These are phyloP conservation scores for Lodderomyces jiufengensis DNA, from an alignment of 1,139 yeast genomes.

Conservation along the genomic window DNA sequence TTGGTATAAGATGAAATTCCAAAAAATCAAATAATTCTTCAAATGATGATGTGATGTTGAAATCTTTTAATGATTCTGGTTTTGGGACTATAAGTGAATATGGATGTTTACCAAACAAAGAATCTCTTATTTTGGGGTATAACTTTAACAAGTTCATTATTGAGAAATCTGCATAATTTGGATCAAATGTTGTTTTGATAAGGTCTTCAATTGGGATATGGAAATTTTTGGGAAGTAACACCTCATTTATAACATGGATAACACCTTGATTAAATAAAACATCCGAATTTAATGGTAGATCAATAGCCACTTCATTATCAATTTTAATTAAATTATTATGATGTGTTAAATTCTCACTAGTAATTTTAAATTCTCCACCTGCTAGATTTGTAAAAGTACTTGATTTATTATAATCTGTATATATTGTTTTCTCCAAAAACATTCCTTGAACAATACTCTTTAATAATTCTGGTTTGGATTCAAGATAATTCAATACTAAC, in stretches of 20 bases:
- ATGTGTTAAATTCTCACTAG: conserved; percentile 22
- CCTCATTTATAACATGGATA: conserved; percentile 61
- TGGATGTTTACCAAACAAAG: conserved; percentile 20
- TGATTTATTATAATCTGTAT: conserved; percentile 52
- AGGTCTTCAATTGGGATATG: conserved; percentile 56
- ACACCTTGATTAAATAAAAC: conserved; percentile 82
- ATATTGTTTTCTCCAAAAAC: conserved; percentile 61
- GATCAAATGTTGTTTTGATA: conserved; percentile 43
- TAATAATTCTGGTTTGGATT: conserved; percentile 49
- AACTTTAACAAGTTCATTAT: conserved; percentile 47
- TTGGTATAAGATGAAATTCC: conserved; percentile 67
- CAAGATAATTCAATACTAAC: conserved; percentile 57
- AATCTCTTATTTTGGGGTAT: conserved; percentile 26
- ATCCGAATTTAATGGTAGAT: conserved; percentile 52
- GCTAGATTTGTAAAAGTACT: conserved; percentile 21
- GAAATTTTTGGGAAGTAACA: conserved; percentile 57
- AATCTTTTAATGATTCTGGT: conserved; percentile 49
- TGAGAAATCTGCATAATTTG: conserved; percentile 37
- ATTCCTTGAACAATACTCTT: conserved; percentile 51
- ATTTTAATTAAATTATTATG: conserved; percentile 20
- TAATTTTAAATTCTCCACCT: conserved; percentile 31
- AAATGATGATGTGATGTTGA: conserved; percentile 47
- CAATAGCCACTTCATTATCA: conserved; percentile 21
- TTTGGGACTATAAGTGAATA: conserved; percentile 78
- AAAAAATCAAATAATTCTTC: conserved; percentile 52